phyloP scores from a whole-genome alignment of 306 rosid species.

The Lotus japonicus region DNA sequence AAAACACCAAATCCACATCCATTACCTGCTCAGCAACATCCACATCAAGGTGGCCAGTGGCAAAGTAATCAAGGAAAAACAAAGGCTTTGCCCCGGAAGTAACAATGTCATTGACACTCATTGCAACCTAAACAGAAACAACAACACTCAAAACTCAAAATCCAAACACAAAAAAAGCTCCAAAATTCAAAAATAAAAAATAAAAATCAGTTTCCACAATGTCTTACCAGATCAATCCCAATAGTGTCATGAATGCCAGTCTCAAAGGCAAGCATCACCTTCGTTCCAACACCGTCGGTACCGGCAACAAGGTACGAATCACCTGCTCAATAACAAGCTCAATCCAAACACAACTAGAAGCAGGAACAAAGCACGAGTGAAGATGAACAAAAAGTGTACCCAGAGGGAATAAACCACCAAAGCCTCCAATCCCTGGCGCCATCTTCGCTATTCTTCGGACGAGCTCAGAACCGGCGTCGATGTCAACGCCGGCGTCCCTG shows the following conservation, averaged over 20 bases:
- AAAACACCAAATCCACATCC: background rate
- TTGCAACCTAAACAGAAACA: conserved; percentile 64
- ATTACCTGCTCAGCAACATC: conserved; percentile 88
- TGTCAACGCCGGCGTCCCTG: conserved; percentile 86
- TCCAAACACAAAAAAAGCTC: background rate
- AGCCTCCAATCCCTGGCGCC: conserved; percentile 96
- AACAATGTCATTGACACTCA: conserved; percentile 93
- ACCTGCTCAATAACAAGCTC: conserved; percentile 31
- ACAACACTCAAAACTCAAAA: background rate
- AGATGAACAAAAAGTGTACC: conserved; percentile 34
- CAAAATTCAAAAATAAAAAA: background rate
- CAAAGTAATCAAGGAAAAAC: conserved; percentile 93
- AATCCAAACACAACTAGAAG: background rate
- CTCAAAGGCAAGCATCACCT: conserved; percentile 82
- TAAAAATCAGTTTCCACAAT: background rate
- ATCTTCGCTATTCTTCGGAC: conserved; percentile 78
- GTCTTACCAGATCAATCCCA: conserved; percentile 87
- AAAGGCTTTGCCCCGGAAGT: conserved; percentile 97
- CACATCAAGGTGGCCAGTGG: conserved; percentile 83
- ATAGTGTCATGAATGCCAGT: conserved; percentile 92
- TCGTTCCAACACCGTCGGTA: conserved; percentile 94
- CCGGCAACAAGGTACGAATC: conserved; percentile 91
- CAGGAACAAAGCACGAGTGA: background rate
- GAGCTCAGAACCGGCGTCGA: conserved; percentile 90
- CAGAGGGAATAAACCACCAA: conserved; percentile 83